Evolutionary conservation across 2,329 filamentous ascomycete genomes (phyloP).

Genomic region (Xylariaceae sp.): DNA sequence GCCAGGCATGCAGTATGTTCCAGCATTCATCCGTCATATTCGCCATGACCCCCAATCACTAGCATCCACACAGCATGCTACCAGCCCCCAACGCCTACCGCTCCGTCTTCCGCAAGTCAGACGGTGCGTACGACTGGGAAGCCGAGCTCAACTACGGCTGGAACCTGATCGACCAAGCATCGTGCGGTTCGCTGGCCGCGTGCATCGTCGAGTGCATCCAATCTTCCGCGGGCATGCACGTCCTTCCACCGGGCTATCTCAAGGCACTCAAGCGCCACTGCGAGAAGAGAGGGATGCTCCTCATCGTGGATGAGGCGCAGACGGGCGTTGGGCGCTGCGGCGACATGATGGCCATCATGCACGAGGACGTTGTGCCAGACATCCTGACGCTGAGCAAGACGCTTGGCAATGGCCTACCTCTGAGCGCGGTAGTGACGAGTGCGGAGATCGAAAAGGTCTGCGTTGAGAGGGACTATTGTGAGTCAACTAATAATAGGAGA

Average conservation of each 20-base stretch:
- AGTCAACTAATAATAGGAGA: constrained; percentile 14
- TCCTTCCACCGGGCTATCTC: constrained; percentile 55
- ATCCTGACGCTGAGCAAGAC: constrained; percentile 60
- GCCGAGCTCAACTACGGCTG: constrained; percentile 61
- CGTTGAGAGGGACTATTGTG: constrained; percentile 40
- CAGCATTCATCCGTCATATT: too few species aligned
- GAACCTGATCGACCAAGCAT: constrained; percentile 54
- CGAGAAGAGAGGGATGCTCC: constrained; percentile 51
- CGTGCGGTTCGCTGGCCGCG: constrained; percentile 57
- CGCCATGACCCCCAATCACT: too few species aligned
- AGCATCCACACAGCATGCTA: constrained; percentile 34
- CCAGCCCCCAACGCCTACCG: constrained; percentile 58
- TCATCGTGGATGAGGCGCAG: constrained; percentile 60
- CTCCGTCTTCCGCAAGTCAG: constrained; percentile 53
- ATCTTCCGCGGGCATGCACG: constrained; percentile 55
- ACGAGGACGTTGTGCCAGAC: constrained; percentile 51
- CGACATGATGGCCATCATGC: constrained; percentile 54
- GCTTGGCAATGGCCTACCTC: constrained; percentile 55
- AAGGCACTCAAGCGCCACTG: constrained; percentile 51
- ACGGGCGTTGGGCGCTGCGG: constrained; percentile 55
- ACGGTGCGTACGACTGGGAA: constrained; percentile 62
- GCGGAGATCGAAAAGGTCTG: constrained; percentile 46
- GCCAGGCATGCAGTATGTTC: constrained; percentile 44
- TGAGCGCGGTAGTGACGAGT: constrained; percentile 54
- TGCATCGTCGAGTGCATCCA: constrained; percentile 61